A percentile compares a stretch with the other conserved stretches of the same genome.
Evolutionary conservation across 805 yeast species (phyloP).

Genomic region (Yamadazyma takamatsuzukensis): DNA sequence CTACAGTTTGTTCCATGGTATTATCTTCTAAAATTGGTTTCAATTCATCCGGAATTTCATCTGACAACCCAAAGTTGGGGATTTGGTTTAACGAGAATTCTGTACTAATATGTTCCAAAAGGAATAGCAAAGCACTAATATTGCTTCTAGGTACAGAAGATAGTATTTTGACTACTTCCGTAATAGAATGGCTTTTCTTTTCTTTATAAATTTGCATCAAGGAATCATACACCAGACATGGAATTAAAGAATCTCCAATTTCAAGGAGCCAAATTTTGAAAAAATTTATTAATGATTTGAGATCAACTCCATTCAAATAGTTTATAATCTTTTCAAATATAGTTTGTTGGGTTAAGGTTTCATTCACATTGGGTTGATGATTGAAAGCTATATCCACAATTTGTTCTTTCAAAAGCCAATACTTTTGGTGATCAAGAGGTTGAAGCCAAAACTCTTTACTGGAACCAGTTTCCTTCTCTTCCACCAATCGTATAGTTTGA

Average conservation of each 20-base stretch:
- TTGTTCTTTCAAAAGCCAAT: constrained; percentile 34
- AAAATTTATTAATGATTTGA: constrained; percentile 23
- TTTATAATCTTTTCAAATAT: constrained; percentile 18
- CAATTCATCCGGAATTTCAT: constrained; percentile 18
- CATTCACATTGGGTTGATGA: no score
- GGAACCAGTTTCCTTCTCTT: constrained; percentile 9
- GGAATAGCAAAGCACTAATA: constrained; percentile 29
- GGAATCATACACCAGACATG: constrained; percentile 36
- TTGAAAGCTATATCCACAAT: constrained; percentile 16
- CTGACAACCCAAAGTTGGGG: constrained; percentile 24
- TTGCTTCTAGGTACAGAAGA: constrained; percentile 38
- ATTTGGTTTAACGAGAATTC: constrained; percentile 21
- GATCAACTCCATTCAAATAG: constrained; percentile 7
- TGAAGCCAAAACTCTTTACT: constrained; percentile 20
- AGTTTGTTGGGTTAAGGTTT: constrained; percentile 18
- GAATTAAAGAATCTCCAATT: constrained; percentile 38
- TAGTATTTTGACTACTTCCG: constrained; percentile 23
- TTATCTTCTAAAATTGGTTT: constrained; percentile 2
- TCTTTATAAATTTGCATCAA: constrained; percentile 12
- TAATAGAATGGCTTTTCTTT: constrained; percentile 8
- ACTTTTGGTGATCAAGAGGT: constrained; percentile 28
- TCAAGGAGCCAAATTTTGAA: constrained; percentile 40
- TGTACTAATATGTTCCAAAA: constrained; percentile 31
- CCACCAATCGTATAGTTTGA: constrained; percentile 18
- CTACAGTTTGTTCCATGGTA: constrained; percentile 5